Conservation (phyloP, 2,329 filamentous ascomycete genomes). For the Grosmannia clavigera region DNA sequence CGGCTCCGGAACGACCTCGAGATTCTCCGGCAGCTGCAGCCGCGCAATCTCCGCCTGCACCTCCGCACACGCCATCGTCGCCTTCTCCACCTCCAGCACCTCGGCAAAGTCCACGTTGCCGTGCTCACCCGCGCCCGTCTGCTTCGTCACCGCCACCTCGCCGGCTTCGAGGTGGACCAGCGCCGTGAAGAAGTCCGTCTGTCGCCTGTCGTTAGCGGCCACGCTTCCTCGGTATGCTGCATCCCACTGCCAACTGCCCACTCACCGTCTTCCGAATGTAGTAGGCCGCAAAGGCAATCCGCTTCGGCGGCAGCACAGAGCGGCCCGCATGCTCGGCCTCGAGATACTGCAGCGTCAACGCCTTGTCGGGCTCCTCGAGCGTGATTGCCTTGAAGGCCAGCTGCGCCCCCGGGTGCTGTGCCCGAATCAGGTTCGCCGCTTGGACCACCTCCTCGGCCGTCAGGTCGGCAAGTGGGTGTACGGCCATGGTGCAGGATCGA, state of each 20-base stretch:
- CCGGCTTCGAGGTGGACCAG: constrained; percentile 20
- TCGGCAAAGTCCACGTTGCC: constrained; percentile 47
- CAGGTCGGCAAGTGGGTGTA: not conserved
- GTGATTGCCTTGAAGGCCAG: constrained; percentile 37
- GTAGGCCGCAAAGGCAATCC: constrained; percentile 18
- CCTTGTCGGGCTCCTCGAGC: constrained; percentile 36
- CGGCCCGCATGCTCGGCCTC: constrained; percentile 26
- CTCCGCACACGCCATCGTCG: constrained; percentile 38
- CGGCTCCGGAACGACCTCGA: constrained; percentile 45
- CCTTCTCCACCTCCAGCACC: constrained; percentile 44
- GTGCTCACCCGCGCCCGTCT: constrained; percentile 31
- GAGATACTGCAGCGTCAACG: constrained; percentile 31
- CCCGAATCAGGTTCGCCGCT: constrained; percentile 1
- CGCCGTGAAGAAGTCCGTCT: constrained; percentile 24
- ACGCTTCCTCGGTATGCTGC: too few species aligned
- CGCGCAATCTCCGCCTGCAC: constrained; percentile 50
- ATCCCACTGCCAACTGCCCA: not conserved
- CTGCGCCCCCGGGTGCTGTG: constrained; percentile 16
- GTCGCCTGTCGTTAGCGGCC: constrained; percentile 5
- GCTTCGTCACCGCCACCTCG: constrained; percentile 9
- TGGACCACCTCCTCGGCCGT: not conserved
- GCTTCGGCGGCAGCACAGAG: constrained; percentile 17
- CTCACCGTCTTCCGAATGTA: not conserved
- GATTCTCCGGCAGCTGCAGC: constrained; percentile 45
- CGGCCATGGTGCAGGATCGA: not conserved